A percentile compares a stretch with the other conserved stretches of the same genome.
These are phyloP conservation scores for Cryptococcus amylolentus DNA, from an alignment of 1,284 basidiomycete species.

Conservation along the genomic window DNA sequence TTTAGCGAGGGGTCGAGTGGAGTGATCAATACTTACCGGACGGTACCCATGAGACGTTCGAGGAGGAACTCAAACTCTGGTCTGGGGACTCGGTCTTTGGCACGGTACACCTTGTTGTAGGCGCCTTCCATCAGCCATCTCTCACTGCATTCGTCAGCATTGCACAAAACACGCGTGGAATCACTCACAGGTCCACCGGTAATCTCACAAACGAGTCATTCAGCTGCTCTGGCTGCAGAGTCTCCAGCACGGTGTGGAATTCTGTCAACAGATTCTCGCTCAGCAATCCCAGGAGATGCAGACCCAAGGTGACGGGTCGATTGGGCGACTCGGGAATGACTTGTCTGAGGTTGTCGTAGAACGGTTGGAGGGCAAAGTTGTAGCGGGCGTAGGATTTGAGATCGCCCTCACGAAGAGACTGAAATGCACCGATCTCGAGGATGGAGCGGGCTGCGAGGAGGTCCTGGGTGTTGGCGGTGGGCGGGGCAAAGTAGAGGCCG, in stretches of 20 bases:
- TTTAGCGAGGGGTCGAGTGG: background rate
- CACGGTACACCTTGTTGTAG: conserved; percentile 97
- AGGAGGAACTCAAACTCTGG: conserved; percentile 48
- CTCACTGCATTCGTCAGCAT: conserved; percentile 53
- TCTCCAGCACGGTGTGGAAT: conserved; percentile 98
- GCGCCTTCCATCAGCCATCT: conserved; percentile 98
- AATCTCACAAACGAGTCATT: conserved; percentile 77
- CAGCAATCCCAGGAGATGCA: conserved; percentile 89
- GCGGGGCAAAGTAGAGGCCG: conserved; percentile 49
- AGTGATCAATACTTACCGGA: conserved; percentile 32
- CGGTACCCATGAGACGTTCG: conserved; percentile 46
- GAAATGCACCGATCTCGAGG: conserved; percentile 91
- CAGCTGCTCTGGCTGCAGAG: conserved; percentile 63
- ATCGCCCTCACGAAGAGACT: conserved; percentile 82
- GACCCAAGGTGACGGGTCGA: conserved; percentile 83
- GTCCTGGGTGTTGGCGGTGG: conserved; percentile 37
- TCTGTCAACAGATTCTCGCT: conserved; percentile 95
- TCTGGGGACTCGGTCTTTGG: conserved; percentile 67
- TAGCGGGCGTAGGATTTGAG: conserved; percentile 92
- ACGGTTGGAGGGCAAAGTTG: conserved; percentile 85
- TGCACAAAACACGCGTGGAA: background rate
- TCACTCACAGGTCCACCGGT: conserved; percentile 66
- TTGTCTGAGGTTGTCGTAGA: conserved; percentile 80
- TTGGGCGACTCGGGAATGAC: conserved; percentile 75
- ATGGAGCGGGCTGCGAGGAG: conserved; percentile 64